Conservation (phyloP, 805 yeast genomes). For the Ogataea kodamae region DNA sequence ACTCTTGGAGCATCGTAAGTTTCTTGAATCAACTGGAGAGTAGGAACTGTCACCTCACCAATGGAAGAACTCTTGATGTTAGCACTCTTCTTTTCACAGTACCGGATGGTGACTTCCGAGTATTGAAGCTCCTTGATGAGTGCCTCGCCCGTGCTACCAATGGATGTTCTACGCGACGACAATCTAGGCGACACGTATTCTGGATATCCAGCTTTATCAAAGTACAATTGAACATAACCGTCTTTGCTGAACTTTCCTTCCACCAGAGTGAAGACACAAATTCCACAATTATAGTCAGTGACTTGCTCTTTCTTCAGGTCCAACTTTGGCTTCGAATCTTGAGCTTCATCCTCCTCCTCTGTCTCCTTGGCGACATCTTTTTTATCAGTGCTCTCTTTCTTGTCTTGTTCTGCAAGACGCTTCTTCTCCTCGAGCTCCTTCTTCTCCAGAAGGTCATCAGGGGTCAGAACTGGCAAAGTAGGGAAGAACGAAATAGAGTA, state of each 20-base stretch:
- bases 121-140: slow-evolving; percentile 69
- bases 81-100: slow-evolving; percentile 51
- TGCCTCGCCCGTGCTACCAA: slow-evolving; percentile 62
- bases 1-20: slow-evolving; percentile 61
- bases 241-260: slow-evolving; percentile 57
- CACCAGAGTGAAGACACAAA: slow-evolving; percentile 62
- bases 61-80: slow-evolving; percentile 55
- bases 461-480: slow-evolving; percentile 68
- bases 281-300: slow-evolving; percentile 64
- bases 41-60: slow-evolving; percentile 63
- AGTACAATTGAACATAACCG: slow-evolving; percentile 67
- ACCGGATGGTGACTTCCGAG: slow-evolving; percentile 62
- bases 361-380: slow-evolving; percentile 34
- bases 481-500: slow-evolving; percentile 85
- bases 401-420: slow-evolving; percentile 30
- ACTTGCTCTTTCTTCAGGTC: slow-evolving; percentile 59
- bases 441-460: slow-evolving; percentile 58
- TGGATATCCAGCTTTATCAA: slow-evolving; percentile 71
- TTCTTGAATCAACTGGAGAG: slow-evolving; percentile 58
- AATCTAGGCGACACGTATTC: slow-evolving; percentile 56
- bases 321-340: slow-evolving; percentile 39
- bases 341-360: slow-evolving; percentile 35
- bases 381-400: slow-evolving; percentile 9
- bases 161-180: slow-evolving; percentile 36
- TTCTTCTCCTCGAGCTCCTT: slow-evolving; percentile 27